Percentiles rank a stretch among this genome's conserved stretches.
Conservation (phyloP, 2,329 filamentous ascomycete species). For the Neospermospora avenae region DNA sequence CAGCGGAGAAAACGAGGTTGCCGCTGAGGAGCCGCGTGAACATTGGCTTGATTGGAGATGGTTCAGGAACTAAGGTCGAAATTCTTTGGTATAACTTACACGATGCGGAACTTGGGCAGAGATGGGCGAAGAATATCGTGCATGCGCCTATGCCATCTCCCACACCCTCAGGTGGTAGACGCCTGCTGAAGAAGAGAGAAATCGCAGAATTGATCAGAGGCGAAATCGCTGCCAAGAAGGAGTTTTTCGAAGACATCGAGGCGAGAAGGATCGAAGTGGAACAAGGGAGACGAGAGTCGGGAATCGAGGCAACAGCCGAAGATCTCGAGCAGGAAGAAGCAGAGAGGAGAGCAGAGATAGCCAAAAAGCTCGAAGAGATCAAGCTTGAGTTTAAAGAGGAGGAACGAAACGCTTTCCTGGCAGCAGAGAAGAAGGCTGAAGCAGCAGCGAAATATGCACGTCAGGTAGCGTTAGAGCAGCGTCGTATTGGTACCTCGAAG, state of each 20-base stretch:
- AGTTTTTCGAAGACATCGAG: neutral
- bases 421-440: neutral
- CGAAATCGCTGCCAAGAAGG: neutral
- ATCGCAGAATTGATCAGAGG: neutral
- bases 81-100: slow-evolving; percentile 37
- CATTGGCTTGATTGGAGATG: slow-evolving; percentile 22
- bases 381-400: neutral
- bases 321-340: neutral
- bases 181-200: neutral
- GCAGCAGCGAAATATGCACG: neutral
- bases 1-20: slow-evolving; percentile 1
- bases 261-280: neutral
- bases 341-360: neutral
- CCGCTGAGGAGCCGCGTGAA: neutral
- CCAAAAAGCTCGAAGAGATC: neutral
- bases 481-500: too few species aligned
- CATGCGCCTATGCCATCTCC: slow-evolving; percentile 29
- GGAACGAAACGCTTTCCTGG: neutral
- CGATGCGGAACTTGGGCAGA: slow-evolving; percentile 38
- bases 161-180: neutral
- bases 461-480: too few species aligned
- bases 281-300: neutral
- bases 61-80: slow-evolving; percentile 22
- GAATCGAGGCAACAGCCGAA: neutral
- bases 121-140: slow-evolving; percentile 36